These are phyloP conservation scores for Litchi chinensis DNA, from an alignment of 345 rosid species.

Conservation along the genomic window DNA sequence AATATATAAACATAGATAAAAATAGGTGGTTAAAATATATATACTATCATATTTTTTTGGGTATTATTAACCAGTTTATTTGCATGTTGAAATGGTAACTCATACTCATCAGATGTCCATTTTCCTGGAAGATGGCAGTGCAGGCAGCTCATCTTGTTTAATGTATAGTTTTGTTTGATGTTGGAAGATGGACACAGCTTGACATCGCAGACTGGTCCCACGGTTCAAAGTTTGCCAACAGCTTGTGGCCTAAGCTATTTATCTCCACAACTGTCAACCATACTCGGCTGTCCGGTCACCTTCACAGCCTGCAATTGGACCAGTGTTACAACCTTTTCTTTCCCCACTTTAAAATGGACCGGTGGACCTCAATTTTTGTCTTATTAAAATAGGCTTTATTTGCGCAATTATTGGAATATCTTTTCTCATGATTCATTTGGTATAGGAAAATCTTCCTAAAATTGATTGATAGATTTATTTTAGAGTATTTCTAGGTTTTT, in stretches of 20 bases:
- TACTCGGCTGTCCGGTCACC: neutral
- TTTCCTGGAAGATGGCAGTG: neutral
- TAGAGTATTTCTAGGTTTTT: too few species aligned
- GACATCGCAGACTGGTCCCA: conserved; percentile 1
- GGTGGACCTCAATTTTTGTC: neutral
- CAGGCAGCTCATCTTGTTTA: neutral
- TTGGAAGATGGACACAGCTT: neutral
- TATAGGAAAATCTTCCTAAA: too few species aligned
- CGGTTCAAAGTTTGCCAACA: neutral
- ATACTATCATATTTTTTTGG: too few species aligned
- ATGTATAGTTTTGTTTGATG: neutral
- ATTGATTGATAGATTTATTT: too few species aligned
- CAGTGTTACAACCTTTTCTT: neutral
- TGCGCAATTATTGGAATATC: conserved; percentile 1
- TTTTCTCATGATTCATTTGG: neutral
- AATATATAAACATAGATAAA: too few species aligned
- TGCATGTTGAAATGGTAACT: too few species aligned
- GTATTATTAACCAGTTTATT: too few species aligned
- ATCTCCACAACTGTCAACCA: neutral
- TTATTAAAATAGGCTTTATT: neutral
- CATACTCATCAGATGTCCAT: too few species aligned
- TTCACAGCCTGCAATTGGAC: neutral
- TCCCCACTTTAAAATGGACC: neutral
- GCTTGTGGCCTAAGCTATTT: neutral
- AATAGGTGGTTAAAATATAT: too few species aligned